phyloP scores from a whole-genome alignment of 2,329 filamentous ascomycete species.

The Cytospora paraplurivora region DNA sequence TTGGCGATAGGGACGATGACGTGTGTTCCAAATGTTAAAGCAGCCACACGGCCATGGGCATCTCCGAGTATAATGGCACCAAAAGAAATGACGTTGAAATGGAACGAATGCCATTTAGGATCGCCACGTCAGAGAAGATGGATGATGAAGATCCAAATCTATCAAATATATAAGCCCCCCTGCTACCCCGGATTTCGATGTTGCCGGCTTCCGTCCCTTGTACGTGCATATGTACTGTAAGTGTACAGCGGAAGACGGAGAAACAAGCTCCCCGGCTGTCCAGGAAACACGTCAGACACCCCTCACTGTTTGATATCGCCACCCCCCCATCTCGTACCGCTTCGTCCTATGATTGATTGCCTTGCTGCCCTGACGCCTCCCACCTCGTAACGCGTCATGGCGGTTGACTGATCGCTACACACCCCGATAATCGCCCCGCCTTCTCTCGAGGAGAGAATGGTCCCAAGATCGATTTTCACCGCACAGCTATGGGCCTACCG shows the following conservation, averaged over 20 bases:
- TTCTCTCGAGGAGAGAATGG: slow-evolving; percentile 17
- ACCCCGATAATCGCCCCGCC: not conserved
- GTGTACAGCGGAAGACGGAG: slow-evolving; percentile 4
- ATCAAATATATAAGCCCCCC: not conserved
- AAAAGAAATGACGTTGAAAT: slow-evolving; percentile 24
- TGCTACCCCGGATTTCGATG: not conserved
- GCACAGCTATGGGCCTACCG: slow-evolving; percentile 37
- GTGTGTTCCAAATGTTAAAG: not conserved
- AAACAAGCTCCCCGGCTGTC: not conserved
- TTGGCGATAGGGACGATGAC: slow-evolving; percentile 15
- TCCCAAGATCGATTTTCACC: slow-evolving; percentile 8
- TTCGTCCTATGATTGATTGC: not conserved
- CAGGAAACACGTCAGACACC: not conserved
- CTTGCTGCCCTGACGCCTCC: not conserved
- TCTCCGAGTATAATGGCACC: not conserved
- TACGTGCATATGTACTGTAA: not conserved
- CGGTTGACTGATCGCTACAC: slow-evolving; percentile 26
- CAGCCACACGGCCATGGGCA: not conserved
- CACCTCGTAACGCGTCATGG: slow-evolving; percentile 23
- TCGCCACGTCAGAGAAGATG: slow-evolving; percentile 15
- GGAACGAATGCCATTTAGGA: slow-evolving; percentile 24
- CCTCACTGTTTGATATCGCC: not conserved
- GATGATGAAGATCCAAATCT: slow-evolving; percentile 28
- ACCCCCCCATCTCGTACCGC: slow-evolving; percentile 2
- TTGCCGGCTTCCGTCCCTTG: not conserved